phyloP scores from a whole-genome alignment of 257 asterid genomes.

The Haberlea rhodopensis region DNA sequence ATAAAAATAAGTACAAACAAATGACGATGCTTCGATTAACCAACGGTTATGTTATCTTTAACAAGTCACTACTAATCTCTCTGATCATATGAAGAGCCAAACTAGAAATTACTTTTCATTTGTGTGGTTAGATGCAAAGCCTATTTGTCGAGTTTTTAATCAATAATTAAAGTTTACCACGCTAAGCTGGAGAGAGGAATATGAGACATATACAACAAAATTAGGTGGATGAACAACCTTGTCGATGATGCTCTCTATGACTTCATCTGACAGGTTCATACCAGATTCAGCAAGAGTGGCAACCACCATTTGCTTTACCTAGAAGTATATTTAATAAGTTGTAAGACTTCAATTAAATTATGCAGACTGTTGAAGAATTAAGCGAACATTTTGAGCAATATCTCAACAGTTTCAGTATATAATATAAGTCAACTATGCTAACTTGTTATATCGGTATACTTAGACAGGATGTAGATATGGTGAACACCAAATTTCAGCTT shows the following conservation, averaged over 20 bases:
- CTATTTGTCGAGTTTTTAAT: too few species aligned
- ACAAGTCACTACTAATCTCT: not conserved
- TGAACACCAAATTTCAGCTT: constrained; percentile 10
- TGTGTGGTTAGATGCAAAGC: not conserved
- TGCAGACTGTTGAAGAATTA: not conserved
- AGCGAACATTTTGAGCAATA: not conserved
- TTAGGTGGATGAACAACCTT: constrained; percentile 50
- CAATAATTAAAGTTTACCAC: not conserved
- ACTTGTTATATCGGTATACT: not conserved
- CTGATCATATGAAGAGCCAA: constrained; percentile 1
- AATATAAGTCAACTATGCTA: not conserved
- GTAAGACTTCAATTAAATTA: not conserved
- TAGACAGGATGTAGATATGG: not conserved
- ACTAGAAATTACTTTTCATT: constrained; percentile 2
- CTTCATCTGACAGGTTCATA: constrained; percentile 95
- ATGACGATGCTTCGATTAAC: constrained; percentile 5
- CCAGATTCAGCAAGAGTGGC: constrained; percentile 99
- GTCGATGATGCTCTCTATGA: constrained; percentile 93
- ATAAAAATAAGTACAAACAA: constrained; percentile 7
- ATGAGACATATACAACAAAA: not conserved
- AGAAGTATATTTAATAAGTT: constrained; percentile 18
- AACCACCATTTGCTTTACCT: constrained; percentile 99
- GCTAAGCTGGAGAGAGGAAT: too few species aligned
- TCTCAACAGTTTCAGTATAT: not conserved
- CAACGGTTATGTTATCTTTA: too few species aligned